phyloP scores from a whole-genome alignment of 1,139 yeast genomes.

The Pneumocystis canis region DNA sequence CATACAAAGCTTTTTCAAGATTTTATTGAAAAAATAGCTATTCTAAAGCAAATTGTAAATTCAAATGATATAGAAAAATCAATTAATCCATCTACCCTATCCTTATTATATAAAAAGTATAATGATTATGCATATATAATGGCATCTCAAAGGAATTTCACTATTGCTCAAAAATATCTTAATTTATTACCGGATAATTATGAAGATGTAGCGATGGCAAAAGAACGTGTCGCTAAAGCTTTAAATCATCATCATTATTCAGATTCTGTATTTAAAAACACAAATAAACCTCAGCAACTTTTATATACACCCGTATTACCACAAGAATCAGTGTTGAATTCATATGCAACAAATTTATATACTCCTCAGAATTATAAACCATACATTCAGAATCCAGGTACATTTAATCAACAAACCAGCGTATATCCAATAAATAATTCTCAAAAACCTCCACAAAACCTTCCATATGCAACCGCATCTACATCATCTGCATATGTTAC shows the following conservation, averaged over 20 bases:
- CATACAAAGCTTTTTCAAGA: slow-evolving; percentile 68
- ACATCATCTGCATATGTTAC: slow-evolving; percentile 13
- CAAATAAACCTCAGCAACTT: background rate
- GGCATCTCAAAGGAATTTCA: slow-evolving; percentile 73
- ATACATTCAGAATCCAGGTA: background rate
- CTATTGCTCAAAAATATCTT: slow-evolving; percentile 59
- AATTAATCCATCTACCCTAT: slow-evolving; percentile 28
- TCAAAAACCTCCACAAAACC: background rate
- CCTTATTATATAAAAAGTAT: slow-evolving; percentile 41
- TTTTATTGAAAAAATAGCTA: slow-evolving; percentile 70
- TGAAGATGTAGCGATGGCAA: slow-evolving; percentile 48
- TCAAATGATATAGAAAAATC: slow-evolving; percentile 26
- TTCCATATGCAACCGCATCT: slow-evolving; percentile 8
- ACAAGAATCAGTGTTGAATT: background rate
- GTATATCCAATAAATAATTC: background rate
- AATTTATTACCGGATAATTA: slow-evolving; percentile 53
- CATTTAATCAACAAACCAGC: background rate
- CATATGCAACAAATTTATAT: background rate
- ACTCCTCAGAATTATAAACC: background rate
- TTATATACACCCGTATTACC: background rate
- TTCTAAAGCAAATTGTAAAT: slow-evolving; percentile 43
- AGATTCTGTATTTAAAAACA: background rate
- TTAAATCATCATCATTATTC: background rate
- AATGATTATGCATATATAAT: slow-evolving; percentile 70
- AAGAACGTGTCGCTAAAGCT: slow-evolving; percentile 58